Base-by-base conservation (phyloP, 345 rosid genomes). In the Mangifera indica region DNA sequence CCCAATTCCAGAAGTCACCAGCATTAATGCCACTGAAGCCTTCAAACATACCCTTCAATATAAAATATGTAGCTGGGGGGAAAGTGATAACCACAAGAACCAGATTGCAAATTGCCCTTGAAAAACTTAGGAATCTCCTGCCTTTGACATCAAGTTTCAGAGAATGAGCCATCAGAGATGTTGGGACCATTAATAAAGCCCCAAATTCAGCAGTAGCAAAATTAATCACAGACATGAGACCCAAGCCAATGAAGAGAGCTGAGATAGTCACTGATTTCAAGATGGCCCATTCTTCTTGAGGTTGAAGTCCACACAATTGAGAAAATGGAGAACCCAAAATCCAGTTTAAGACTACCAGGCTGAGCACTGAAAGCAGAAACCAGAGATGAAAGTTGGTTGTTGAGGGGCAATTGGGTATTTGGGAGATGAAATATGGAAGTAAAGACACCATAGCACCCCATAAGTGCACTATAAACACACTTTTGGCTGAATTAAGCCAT, bases 191-290 rank as follows among this genome's bases (percentile, higher is more conserved):
- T 42, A 90, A 61, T 72, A 92, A 69, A 26, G 99, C 98, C 58
- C 99, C 98, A 18, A 95, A 79, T 82, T 92, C 91, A 26, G 98
- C 98, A 15, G 93, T 81, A 20, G 98, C 98, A 65, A 95, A 95
- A 79, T 95, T 95, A 69, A 95, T 88, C 67, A 95, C 80, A 1
- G 96, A 95, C 98, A 95, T 92, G 70, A 95, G 89, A 80, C 89
- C 67, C 66, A 92, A 80, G 60, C 99, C 97, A 42, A 91, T 89
- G 86, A 91, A 89, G 34, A 83, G 83, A 45, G 87, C 83, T 66
- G 93, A 81, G 75, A 92, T 80, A 7, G 98, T 95, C 69, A 83
- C 99, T 57, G 99, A 89, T 81, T 95, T 95, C 78, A 95, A 71
- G 71, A 86, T 51, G 6, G 87, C 80, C 94, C 96, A 91, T 69